Evolutionary conservation across 2,329 filamentous ascomycete species (phyloP).

Genomic region (Pseudocercospora musae): DNA sequence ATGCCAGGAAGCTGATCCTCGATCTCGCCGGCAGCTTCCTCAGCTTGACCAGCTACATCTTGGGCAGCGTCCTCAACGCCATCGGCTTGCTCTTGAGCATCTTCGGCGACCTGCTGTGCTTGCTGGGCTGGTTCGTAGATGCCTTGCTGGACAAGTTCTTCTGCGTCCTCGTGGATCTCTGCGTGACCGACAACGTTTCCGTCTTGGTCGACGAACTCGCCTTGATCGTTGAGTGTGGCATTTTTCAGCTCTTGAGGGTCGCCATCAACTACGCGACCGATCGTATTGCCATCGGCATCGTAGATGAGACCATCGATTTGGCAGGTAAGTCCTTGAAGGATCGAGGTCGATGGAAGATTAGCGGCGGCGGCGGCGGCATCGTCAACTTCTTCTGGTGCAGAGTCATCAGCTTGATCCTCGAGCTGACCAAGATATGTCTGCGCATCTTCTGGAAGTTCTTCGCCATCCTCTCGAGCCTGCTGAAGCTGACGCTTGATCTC

Average conservation of each 20-base stretch:
- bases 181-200: constrained; percentile 54
- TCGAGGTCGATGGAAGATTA: constrained; percentile 45
- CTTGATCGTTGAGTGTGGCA: constrained; percentile 50
- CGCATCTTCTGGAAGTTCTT: constrained; percentile 36
- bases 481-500: constrained; percentile 42
- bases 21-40: constrained; percentile 35
- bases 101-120: constrained; percentile 41
- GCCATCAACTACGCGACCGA: constrained; percentile 48
- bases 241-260: constrained; percentile 49
- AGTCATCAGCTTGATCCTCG: constrained; percentile 29
- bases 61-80: constrained; percentile 31
- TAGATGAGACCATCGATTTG: constrained; percentile 48
- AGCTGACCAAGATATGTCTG: constrained; percentile 34
- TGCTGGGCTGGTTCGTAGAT: constrained; percentile 42
- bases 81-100: constrained; percentile 33
- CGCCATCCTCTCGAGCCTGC: constrained; percentile 37
- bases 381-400: constrained; percentile 32
- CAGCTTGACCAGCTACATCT: constrained; percentile 30
- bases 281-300: constrained; percentile 51
- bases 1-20: constrained; percentile 52
- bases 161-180: constrained; percentile 47
- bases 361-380: constrained; percentile 23
- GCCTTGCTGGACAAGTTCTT: constrained; percentile 45
- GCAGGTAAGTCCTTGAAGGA: constrained; percentile 48
- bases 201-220: constrained; percentile 54